Evolutionary conservation across 306 rosid species (phyloP).

Genomic region (Quercus aquifolioides): DNA sequence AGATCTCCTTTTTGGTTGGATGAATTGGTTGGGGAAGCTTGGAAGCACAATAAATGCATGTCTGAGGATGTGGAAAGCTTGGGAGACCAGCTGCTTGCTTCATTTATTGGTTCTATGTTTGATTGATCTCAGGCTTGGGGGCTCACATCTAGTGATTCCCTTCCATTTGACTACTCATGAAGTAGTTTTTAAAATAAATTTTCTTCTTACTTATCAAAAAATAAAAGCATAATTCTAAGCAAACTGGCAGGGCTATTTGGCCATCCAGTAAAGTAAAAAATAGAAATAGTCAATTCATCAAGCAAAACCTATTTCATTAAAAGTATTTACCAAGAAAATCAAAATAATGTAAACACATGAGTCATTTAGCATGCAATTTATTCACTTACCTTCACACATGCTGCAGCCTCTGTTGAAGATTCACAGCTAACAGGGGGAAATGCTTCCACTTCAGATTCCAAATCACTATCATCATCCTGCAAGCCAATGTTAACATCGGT

Average conservation of each 20-base stretch:
- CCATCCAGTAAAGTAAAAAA: background rate
- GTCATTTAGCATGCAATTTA: background rate
- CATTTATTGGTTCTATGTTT: too few species aligned
- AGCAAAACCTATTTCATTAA: background rate
- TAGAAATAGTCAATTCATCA: background rate
- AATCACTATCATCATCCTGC: conserved; percentile 91
- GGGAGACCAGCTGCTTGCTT: too few species aligned
- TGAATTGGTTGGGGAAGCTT: too few species aligned
- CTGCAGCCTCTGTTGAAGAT: conserved; percentile 66
- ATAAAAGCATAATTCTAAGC: background rate
- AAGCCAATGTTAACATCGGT: conserved; percentile 28
- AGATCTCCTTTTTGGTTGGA: too few species aligned
- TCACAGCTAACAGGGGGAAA: conserved; percentile 54
- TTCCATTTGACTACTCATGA: too few species aligned
- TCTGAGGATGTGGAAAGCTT: too few species aligned
- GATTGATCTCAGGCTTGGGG: too few species aligned
- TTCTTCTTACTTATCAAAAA: too few species aligned
- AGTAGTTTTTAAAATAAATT: too few species aligned
- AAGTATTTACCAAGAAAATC: background rate
- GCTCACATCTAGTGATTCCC: too few species aligned
- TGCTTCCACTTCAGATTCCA: conserved; percentile 68
- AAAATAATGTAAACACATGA: background rate
- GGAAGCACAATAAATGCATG: too few species aligned
- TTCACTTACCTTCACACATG: conserved; percentile 70
- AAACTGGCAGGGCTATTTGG: background rate